phyloP scores from a whole-genome alignment of 257 asterid genomes.

The Craterostigma plantagineum region DNA sequence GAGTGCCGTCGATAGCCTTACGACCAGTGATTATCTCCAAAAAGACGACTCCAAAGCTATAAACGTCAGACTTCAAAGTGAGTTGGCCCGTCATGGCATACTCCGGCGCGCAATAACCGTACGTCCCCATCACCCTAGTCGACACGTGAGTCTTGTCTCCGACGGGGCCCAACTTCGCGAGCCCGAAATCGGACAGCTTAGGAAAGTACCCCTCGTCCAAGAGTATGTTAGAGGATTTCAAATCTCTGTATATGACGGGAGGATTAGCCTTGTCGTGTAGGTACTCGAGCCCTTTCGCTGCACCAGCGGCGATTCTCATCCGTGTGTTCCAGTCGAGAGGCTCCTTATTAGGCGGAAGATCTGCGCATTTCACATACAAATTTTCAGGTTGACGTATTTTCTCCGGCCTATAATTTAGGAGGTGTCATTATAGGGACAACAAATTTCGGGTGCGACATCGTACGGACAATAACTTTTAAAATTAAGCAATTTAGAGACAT shows the following conservation, averaged over 20 bases:
- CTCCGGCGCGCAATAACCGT: constrained; percentile 97
- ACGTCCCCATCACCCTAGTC: constrained; percentile 97
- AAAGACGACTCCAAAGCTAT: constrained; percentile 96
- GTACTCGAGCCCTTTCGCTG: constrained; percentile 46
- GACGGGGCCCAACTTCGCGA: constrained; percentile 92
- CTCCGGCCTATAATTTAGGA: too few species aligned
- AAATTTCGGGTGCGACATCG: too few species aligned
- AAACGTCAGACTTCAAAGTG: constrained; percentile 87
- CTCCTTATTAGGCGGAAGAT: constrained; percentile 51
- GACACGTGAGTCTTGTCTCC: constrained; percentile 98
- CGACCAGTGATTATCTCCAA: constrained; percentile 93
- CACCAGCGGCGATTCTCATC: constrained; percentile 54
- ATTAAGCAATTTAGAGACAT: too few species aligned
- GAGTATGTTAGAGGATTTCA: constrained; percentile 88
- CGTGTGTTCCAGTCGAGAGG: constrained; percentile 55
- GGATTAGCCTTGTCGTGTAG: constrained; percentile 48
- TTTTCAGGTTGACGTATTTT: too few species aligned
- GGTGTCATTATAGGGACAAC: too few species aligned
- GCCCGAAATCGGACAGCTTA: constrained; percentile 88
- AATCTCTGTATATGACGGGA: constrained; percentile 69
- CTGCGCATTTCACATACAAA: constrained; percentile 18
- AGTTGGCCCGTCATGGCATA: constrained; percentile 99
- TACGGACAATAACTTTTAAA: too few species aligned
- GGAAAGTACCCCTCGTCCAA: constrained; percentile 84
- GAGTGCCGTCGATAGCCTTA: constrained; percentile 69